Percentiles rank a stretch among this genome's conserved stretches.
phyloP scores from a whole-genome alignment of 768 basidiomycete genomes.

The Mycena amicta region DNA sequence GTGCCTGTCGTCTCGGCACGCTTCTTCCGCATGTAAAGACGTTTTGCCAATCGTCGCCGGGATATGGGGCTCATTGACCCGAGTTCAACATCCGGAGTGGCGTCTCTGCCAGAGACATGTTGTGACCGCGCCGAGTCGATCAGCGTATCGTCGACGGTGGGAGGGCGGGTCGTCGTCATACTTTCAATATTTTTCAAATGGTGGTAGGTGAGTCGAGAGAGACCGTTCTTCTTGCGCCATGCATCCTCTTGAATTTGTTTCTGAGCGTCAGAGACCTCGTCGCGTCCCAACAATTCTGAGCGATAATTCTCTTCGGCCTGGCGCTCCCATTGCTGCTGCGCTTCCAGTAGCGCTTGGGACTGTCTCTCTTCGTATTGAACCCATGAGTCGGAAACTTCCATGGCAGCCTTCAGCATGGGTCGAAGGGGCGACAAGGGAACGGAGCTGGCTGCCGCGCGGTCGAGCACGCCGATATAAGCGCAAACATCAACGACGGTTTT shows the following conservation, averaged over 20 bases:
- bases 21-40: constrained; percentile 73
- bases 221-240: constrained; percentile 29
- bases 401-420: constrained; percentile 38
- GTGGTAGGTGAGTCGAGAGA: constrained; percentile 22
- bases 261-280: constrained; percentile 18
- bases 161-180: constrained; percentile 15
- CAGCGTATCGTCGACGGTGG: constrained; percentile 10
- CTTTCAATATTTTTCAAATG: constrained; percentile 32
- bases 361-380: constrained; percentile 49
- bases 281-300: constrained; percentile 4
- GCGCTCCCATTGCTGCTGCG: constrained; percentile 34
- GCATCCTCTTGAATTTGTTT: too few relatives aligned
- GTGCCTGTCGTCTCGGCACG: constrained; percentile 53
- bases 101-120: too few relatives aligned
- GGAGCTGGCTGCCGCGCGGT: constrained; percentile 33
- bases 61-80: constrained; percentile 51
- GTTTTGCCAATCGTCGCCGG: constrained; percentile 59
- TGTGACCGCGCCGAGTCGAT: too few relatives aligned
- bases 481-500: constrained; percentile 71
- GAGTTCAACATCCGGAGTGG: too few relatives aligned
- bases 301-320: constrained; percentile 23
- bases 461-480: constrained; percentile 62
- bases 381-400: constrained; percentile 56
- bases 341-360: constrained; percentile 31
- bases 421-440: constrained; percentile 14